Evolutionary conservation across 352 stramenopile genomes (phyloP), one percentile per base, ranked within the genome.

Genomic region (Pythium dissotocum): DNA sequence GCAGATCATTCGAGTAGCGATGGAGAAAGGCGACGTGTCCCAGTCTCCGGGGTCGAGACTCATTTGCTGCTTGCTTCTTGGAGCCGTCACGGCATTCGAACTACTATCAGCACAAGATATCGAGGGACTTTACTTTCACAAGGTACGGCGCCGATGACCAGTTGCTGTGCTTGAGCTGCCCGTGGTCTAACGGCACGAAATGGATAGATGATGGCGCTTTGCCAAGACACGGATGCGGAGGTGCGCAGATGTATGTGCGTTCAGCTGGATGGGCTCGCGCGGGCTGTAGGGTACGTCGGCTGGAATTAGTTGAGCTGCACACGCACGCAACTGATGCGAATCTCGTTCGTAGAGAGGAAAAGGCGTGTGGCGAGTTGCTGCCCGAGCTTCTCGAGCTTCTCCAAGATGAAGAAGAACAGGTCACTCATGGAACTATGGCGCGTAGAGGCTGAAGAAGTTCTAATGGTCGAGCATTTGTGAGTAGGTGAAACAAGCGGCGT

Each of bases 211-310:
- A 92, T 94, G 79, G 80, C 78, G 0, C 63, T 94, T 32, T 94
- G 87, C 51, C 87, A 94, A 78, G 87, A 94, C 52, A 94, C 87
- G 4, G 87, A 94, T 49, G 82, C 85, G 12, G 87, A 94, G 72
- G 83, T 94, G 30, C 85, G 87, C 28, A 87, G 76, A 61, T 93
- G 81, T 63, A 94, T 94, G 87, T 93, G 87, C 56, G 82, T 94
- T 59, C 87, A 94, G 59, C 64, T 94, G 13, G 87, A 94, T 62
- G 83, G 78, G 0, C 65, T 94, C 4, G 87, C 85, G 30, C 71
- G 87, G 28, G 82, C 85, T 48, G 76, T 94, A 12, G 79, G 87
- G 87, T 94, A 73, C 9, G 73, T 53, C 6, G 24, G 28, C 28
- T 30, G 28, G 28, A 30, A 30, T 30, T 30, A 4, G 4, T 30